phyloP scores from a whole-genome alignment of 2,329 filamentous ascomycete species.

The Emergomyces orientalis region DNA sequence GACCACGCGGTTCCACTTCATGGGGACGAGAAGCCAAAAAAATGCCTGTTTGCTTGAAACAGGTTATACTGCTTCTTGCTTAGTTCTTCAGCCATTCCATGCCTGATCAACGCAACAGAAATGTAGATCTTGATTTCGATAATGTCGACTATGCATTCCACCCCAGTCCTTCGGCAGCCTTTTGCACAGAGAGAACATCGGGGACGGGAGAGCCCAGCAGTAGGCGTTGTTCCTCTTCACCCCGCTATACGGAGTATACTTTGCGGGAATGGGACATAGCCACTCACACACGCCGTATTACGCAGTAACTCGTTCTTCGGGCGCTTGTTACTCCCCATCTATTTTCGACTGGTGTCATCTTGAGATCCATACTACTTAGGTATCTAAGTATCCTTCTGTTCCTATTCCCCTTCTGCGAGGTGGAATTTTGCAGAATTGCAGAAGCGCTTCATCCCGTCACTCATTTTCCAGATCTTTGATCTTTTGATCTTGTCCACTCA shows the following conservation, averaged over 20 bases:
- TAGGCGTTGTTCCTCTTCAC: neutral
- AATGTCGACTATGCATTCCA: neutral
- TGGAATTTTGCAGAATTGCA: neutral
- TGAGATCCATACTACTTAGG: neutral
- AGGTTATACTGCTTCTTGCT: neutral
- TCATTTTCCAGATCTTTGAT: conserved; percentile 2
- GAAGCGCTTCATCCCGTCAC: neutral
- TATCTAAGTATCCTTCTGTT: neutral
- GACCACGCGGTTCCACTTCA: neutral
- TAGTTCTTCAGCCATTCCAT: neutral
- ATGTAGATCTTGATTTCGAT: conserved; percentile 4
- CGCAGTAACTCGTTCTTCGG: neutral
- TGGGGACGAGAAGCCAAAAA: neutral
- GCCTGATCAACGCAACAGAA: neutral
- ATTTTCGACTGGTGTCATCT: neutral
- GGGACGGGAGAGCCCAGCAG: neutral
- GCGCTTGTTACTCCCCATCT: neutral
- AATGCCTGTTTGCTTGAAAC: neutral
- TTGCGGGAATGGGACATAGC: neutral
- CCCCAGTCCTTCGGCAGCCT: too few species aligned
- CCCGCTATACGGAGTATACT: neutral
- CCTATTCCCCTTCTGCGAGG: neutral
- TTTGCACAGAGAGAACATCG: neutral
- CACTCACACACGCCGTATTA: neutral
- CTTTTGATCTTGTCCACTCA: conserved; percentile 2